Percentiles rank a stretch among this genome's conserved stretches.
Conservation (phyloP, 106 monocot genomes). For the Acorus gramineus region DNA sequence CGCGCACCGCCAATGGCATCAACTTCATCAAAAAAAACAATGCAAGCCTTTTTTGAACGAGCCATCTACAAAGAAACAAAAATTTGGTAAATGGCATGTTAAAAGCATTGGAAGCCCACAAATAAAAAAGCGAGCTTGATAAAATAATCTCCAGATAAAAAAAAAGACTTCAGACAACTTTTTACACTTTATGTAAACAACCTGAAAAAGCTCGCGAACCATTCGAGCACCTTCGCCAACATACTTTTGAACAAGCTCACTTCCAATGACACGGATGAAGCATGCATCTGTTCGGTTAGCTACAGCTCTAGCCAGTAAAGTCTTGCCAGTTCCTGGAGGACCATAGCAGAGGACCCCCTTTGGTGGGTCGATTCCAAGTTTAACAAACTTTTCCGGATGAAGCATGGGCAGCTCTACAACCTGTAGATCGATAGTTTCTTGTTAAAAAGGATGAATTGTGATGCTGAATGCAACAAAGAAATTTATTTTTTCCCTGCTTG, state of each 20-base stretch:
- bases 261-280: constrained; percentile 96
- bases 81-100: not conserved
- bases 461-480: too few relatives aligned
- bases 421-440: constrained; percentile 14
- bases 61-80: constrained; percentile 57
- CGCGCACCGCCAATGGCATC: constrained; percentile 98
- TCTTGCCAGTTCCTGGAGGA: constrained; percentile 97
- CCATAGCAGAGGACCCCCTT: constrained; percentile 98
- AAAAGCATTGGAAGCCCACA: not conserved
- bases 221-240: constrained; percentile 98
- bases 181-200: constrained; percentile 1
- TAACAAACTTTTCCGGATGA: constrained; percentile 99
- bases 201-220: constrained; percentile 99
- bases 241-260: constrained; percentile 97
- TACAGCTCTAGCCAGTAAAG: constrained; percentile 91
- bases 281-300: constrained; percentile 97
- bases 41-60: constrained; percentile 93
- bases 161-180: not conserved
- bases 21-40: constrained; percentile 95
- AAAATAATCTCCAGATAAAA: not conserved
- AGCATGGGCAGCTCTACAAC: constrained; percentile 99
- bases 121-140: not conserved
- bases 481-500: too few relatives aligned
- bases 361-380: constrained; percentile 97
- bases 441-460: too few relatives aligned